Percentiles rank a stretch among this genome's conserved stretches.
Conservation (phyloP, 2,329 filamentous ascomycete genomes). For the Xylaria arbuscula region DNA sequence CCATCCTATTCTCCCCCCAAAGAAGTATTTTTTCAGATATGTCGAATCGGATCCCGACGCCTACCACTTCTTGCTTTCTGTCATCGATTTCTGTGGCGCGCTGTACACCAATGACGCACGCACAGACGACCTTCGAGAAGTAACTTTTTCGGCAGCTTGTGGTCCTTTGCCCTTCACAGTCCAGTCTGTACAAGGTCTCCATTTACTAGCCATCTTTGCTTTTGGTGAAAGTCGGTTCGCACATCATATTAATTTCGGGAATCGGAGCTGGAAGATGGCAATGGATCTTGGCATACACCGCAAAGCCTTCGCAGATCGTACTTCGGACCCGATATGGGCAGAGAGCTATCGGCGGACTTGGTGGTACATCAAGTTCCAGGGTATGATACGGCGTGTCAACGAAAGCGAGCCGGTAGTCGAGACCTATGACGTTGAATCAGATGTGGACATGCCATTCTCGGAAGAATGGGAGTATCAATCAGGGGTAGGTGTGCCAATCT, state of each 20-base stretch:
- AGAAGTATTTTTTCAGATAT: constrained; percentile 48
- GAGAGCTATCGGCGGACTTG: constrained; percentile 57
- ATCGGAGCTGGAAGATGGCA: constrained; percentile 49
- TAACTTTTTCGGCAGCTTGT: constrained; percentile 50
- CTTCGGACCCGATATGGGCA: constrained; percentile 51
- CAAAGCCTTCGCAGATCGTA: constrained; percentile 49
- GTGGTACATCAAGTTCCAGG: constrained; percentile 54
- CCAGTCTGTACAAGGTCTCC: constrained; percentile 51
- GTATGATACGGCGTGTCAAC: constrained; percentile 41
- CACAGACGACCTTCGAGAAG: constrained; percentile 49
- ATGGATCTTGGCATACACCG: constrained; percentile 51
- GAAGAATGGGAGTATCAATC: constrained; percentile 56
- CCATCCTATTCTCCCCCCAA: constrained; percentile 53
- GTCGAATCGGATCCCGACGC: constrained; percentile 50
- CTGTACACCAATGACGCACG: constrained; percentile 49
- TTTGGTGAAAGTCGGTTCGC: constrained; percentile 48
- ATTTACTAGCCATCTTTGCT: constrained; percentile 48
- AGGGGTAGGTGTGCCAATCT: constrained; percentile 49
- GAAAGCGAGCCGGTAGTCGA: constrained; percentile 44
- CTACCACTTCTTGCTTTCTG: constrained; percentile 50
- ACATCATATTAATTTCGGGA: constrained; percentile 47
- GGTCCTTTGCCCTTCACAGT: constrained; percentile 49
- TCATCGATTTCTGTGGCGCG: constrained; percentile 55
- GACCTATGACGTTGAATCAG: constrained; percentile 47
- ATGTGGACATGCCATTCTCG: constrained; percentile 53